Evolutionary conservation across 306 rosid genomes (phyloP).

Genomic region (Citrullus mucosospermus): DNA sequence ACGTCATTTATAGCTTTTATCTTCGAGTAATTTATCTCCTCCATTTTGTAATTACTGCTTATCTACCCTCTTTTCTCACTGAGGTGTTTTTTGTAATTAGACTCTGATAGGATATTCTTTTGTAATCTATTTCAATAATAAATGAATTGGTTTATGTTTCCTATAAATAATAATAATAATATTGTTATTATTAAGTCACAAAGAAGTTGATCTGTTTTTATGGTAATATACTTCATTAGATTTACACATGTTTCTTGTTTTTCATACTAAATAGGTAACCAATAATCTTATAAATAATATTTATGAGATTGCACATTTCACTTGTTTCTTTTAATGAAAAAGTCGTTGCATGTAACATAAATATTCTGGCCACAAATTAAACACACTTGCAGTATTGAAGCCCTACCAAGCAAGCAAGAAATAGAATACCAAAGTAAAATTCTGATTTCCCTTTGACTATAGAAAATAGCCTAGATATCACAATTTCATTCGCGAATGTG

Average conservation of each 20-base stretch:
- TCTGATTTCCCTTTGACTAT: not conserved
- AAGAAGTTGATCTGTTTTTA: not conserved
- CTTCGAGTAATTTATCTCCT: not conserved
- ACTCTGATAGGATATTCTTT: not conserved
- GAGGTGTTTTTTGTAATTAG: not conserved
- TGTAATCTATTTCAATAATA: not conserved
- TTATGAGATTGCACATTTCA: too few relatives aligned
- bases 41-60: not conserved
- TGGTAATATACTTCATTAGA: not conserved
- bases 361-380: not conserved
- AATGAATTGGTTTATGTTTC: not conserved
- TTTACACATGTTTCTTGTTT: too few relatives aligned
- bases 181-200: not conserved
- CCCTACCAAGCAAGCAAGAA: not conserved
- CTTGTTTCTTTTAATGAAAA: too few relatives aligned
- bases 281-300: too few relatives aligned
- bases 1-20: not conserved
- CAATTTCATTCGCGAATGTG: not conserved
- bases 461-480: not conserved
- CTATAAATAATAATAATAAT: too few relatives aligned
- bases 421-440: not conserved
- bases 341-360: not conserved
- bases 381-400: not conserved
- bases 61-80: not conserved
- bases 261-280: not conserved